phyloP scores from a whole-genome alignment of 1,284 basidiomycete genomes.

The Papiliotrema fonsecae region DNA sequence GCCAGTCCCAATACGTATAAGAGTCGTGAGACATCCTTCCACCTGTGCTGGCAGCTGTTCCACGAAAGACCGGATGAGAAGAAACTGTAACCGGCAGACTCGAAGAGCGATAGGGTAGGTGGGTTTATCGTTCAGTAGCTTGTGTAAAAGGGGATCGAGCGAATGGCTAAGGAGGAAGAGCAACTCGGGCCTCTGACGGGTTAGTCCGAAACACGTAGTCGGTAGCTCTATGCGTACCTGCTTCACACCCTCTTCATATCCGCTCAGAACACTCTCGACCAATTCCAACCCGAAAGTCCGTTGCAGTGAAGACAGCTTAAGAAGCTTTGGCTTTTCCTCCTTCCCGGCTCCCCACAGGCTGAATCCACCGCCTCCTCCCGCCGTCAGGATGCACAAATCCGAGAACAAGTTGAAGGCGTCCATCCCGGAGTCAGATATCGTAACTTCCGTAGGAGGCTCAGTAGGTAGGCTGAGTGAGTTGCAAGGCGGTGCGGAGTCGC shows the following conservation, averaged over 20 bases:
- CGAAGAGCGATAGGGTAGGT: slow-evolving; percentile 83
- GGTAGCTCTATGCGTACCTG: slow-evolving; percentile 53
- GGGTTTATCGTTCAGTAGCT: slow-evolving; percentile 74
- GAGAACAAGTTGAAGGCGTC: slow-evolving; percentile 87
- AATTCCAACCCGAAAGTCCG: slow-evolving; percentile 93
- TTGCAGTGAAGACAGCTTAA: slow-evolving; percentile 77
- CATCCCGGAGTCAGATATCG: slow-evolving; percentile 69
- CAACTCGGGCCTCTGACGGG: slow-evolving; percentile 67
- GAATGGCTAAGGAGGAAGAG: slow-evolving; percentile 79
- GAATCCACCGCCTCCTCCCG: slow-evolving; percentile 16
- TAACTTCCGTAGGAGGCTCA: slow-evolving; percentile 52
- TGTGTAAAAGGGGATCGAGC: slow-evolving; percentile 83
- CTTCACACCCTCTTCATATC: slow-evolving; percentile 83
- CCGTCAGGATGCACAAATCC: slow-evolving; percentile 81
- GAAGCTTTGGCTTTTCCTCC: slow-evolving; percentile 70
- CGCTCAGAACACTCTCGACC: slow-evolving; percentile 93
- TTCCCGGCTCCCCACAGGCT: slow-evolving; percentile 31
- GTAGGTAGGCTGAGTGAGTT: slow-evolving; percentile 48
- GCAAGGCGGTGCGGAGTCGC: slow-evolving; percentile 9
- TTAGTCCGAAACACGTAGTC: neutral
- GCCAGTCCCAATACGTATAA: slow-evolving; percentile 72
- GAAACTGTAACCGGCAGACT: slow-evolving; percentile 85
- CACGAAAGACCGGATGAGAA: slow-evolving; percentile 87
- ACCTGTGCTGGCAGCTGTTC: slow-evolving; percentile 71
- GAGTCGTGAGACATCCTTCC: slow-evolving; percentile 75